A percentile compares a stretch with the other conserved stretches of the same genome.
phyloP scores from a whole-genome alignment of 2,329 filamentous ascomycete species.

The Paecilomyces sp. region DNA sequence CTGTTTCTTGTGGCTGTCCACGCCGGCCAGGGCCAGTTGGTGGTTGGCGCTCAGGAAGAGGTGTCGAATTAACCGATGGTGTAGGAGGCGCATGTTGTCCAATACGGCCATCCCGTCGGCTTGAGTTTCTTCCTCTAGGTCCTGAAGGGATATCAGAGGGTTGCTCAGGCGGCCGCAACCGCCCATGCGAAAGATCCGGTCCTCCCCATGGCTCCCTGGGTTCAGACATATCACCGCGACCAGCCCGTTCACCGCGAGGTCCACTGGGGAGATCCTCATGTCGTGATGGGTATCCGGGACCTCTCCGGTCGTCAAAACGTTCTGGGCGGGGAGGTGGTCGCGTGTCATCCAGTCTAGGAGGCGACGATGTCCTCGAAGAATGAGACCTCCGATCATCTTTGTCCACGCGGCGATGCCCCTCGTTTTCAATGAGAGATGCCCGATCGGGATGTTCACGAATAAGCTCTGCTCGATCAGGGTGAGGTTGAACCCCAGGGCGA shows the following conservation, averaged over 20 bases:
- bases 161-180: conserved; percentile 30
- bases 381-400: conserved; percentile 26
- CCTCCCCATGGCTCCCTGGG: conserved; percentile 30
- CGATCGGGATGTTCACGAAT: conserved; percentile 26
- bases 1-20: conserved; percentile 25
- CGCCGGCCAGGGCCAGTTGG: conserved; percentile 37
- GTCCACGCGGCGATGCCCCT: conserved; percentile 24
- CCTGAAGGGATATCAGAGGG: conserved; percentile 46
- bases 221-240: conserved; percentile 21
- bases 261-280: conserved; percentile 47
- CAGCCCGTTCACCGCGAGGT: conserved; percentile 40
- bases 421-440: conserved; percentile 10
- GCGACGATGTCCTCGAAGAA: conserved; percentile 17
- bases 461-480: conserved; percentile 27
- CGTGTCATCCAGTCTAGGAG: conserved; percentile 16
- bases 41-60: conserved; percentile 30
- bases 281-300: conserved; percentile 19
- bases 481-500: conserved; percentile 18
- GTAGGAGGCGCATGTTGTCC: conserved; percentile 16
- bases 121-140: conserved; percentile 39
- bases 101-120: conserved; percentile 28
- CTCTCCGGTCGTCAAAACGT: conserved; percentile 29
- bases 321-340: conserved; percentile 27
- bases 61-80: conserved; percentile 14
- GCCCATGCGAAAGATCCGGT: conserved; percentile 40